Conservation (phyloP, 768 basidiomycete species). For the Amyloporia xantha region DNA sequence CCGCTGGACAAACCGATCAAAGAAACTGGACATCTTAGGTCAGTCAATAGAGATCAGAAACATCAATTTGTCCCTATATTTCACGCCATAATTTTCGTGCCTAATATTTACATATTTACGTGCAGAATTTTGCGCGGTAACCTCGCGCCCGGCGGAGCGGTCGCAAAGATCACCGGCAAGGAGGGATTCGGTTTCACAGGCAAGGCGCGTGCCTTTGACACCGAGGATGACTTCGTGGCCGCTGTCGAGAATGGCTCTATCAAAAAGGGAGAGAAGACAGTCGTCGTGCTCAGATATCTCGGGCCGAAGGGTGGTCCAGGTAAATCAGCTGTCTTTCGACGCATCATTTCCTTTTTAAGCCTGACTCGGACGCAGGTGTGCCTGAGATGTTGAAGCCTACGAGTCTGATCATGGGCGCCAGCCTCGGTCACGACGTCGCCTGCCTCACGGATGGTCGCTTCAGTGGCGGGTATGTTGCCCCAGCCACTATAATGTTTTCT, state of each 20-base stretch:
- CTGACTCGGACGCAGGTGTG: slow-evolving; percentile 59
- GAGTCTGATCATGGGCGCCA: slow-evolving; percentile 97
- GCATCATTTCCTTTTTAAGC: not conserved
- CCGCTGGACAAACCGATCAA: slow-evolving; percentile 88
- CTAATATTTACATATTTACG: not conserved
- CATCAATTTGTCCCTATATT: no score
- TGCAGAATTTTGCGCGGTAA: slow-evolving; percentile 86
- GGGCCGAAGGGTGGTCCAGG: slow-evolving; percentile 97
- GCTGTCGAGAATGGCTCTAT: slow-evolving; percentile 87
- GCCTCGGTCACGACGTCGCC: slow-evolving; percentile 91
- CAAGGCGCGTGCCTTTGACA: slow-evolving; percentile 88
- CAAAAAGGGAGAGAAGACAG: slow-evolving; percentile 94
- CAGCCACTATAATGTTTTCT: slow-evolving; percentile 10
- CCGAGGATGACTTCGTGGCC: slow-evolving; percentile 78
- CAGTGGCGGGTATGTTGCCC: slow-evolving; percentile 78
- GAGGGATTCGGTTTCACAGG: slow-evolving; percentile 88
- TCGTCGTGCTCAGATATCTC: slow-evolving; percentile 90
- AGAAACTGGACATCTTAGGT: slow-evolving; percentile 85
- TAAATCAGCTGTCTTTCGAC: slow-evolving; percentile 19
- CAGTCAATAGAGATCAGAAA: no score
- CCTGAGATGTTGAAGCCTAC: slow-evolving; percentile 99
- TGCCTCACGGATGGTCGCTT: slow-evolving; percentile 98
- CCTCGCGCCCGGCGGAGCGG: slow-evolving; percentile 91
- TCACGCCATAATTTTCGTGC: not conserved
- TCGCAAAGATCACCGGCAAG: slow-evolving; percentile 95